Percentiles rank a stretch among this genome's conserved stretches.
Conservation (phyloP, 1,284 basidiomycete species). For the Sanghuangporus weigelae region DNA sequence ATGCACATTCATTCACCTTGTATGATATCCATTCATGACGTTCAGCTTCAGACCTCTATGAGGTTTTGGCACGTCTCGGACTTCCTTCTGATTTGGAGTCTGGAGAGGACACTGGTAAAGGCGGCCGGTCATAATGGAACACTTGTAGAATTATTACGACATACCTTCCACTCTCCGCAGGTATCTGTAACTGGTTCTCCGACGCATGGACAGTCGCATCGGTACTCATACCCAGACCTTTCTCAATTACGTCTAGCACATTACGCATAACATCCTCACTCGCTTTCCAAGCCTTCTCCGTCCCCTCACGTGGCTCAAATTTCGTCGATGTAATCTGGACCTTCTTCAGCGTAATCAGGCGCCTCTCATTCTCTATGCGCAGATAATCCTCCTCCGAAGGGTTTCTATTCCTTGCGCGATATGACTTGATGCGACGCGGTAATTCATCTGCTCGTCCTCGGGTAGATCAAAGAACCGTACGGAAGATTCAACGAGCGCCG, state of each 20-base stretch:
- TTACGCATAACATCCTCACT: constrained; percentile 24
- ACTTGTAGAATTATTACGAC: constrained; percentile 25
- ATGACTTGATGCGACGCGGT: constrained; percentile 2
- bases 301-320: constrained; percentile 15
- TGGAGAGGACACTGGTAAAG: neutral
- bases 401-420: constrained; percentile 17
- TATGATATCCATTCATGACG: constrained; percentile 25
- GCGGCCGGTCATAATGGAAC: constrained; percentile 27
- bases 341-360: constrained; percentile 26
- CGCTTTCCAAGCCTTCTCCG: constrained; percentile 22
- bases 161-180: constrained; percentile 15
- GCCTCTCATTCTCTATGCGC: constrained; percentile 26
- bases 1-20: constrained; percentile 22
- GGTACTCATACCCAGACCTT: constrained; percentile 22
- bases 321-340: constrained; percentile 15
- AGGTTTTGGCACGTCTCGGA: constrained; percentile 25
- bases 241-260: constrained; percentile 22
- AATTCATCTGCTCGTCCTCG: constrained; percentile 14
- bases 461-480: constrained; percentile 25
- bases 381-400: constrained; percentile 28
- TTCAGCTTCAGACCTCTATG: constrained; percentile 26
- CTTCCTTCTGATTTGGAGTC: neutral
- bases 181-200: constrained; percentile 20
- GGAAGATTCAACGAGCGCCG: constrained; percentile 21
- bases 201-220: constrained; percentile 21